These are phyloP conservation scores for Sambucus nigra DNA, from an alignment of 129 eudicot genomes.

Conservation along the genomic window DNA sequence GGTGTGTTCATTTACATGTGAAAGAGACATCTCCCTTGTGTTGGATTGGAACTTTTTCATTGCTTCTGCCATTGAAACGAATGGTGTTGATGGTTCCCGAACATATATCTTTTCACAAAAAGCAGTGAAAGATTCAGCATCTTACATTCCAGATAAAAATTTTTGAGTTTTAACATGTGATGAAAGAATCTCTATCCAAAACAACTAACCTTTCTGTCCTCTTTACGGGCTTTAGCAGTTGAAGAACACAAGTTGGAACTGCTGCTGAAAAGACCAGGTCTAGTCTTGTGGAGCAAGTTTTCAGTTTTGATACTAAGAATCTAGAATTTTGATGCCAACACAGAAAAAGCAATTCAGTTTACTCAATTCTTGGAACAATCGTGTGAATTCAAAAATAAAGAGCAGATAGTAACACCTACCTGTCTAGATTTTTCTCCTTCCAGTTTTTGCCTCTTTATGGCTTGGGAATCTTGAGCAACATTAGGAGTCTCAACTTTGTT, in stretches of 20 bases:
- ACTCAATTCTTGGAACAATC: neutral
- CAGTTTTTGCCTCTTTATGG: slow-evolving; percentile 85
- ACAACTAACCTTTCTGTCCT: slow-evolving; percentile 63
- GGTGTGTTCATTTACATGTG: slow-evolving; percentile 29
- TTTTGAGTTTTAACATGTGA: neutral
- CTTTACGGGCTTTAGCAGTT: slow-evolving; percentile 42
- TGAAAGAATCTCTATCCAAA: neutral
- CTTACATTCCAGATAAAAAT: neutral
- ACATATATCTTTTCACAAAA: slow-evolving; percentile 48
- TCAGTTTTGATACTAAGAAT: slow-evolving; percentile 58
- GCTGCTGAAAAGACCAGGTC: slow-evolving; percentile 34
- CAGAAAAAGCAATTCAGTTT: neutral
- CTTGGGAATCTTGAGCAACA: slow-evolving; percentile 71
- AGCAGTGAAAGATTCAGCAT: slow-evolving; percentile 8
- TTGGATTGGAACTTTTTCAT: slow-evolving; percentile 80
- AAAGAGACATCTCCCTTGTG: slow-evolving; percentile 55
- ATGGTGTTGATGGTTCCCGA: slow-evolving; percentile 65
- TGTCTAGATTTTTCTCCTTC: slow-evolving; percentile 81
- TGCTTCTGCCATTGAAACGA: slow-evolving; percentile 94
- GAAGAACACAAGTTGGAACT: slow-evolving; percentile 30
- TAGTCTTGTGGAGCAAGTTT: slow-evolving; percentile 67
- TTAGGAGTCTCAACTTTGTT: slow-evolving; percentile 40
- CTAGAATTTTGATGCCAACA: slow-evolving; percentile 19
- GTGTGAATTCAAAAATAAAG: neutral
- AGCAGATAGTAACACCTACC: slow-evolving; percentile 24